A percentile compares a stretch with the other conserved stretches of the same genome.
These are phyloP conservation scores for Pseudohyphozyma bogoriensis DNA, from an alignment of 768 basidiomycete genomes.

Conservation along the genomic window DNA sequence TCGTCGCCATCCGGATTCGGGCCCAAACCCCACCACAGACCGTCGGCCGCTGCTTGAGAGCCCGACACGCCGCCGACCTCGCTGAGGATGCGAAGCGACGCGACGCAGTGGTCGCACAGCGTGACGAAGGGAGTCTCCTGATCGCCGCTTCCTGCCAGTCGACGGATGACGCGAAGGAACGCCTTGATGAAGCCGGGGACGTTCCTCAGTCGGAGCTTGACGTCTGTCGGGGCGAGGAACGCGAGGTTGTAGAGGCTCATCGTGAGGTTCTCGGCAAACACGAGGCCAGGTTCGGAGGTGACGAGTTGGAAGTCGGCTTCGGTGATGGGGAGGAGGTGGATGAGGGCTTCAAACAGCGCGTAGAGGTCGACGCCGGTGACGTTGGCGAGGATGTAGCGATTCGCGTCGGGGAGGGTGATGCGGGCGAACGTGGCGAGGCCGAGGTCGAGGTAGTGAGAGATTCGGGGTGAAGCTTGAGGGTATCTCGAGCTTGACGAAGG, in stretches of 20 bases:
- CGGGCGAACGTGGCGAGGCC: slow-evolving; percentile 81
- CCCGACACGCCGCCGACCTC: slow-evolving; percentile 5
- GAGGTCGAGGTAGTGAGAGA: slow-evolving; percentile 46
- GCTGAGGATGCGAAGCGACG: slow-evolving; percentile 32
- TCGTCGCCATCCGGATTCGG: slow-evolving; percentile 5
- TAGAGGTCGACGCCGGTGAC: slow-evolving; percentile 55
- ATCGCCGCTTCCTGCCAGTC: slow-evolving; percentile 11
- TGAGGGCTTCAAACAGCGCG: slow-evolving; percentile 56
- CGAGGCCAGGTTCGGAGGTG: slow-evolving; percentile 55
- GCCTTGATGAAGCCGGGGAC: slow-evolving; percentile 58
- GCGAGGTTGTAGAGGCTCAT: slow-evolving; percentile 78
- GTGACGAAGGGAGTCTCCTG: slow-evolving; percentile 32
- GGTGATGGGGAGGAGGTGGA: slow-evolving; percentile 72
- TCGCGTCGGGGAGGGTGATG: slow-evolving; percentile 62
- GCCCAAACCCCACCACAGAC: slow-evolving; percentile 22
- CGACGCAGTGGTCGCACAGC: slow-evolving; percentile 37
- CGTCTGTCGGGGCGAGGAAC: slow-evolving; percentile 64
- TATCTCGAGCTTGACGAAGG: background rate
- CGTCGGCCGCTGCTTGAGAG: background rate
- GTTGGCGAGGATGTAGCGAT: slow-evolving; percentile 60
- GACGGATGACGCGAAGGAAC: slow-evolving; percentile 42
- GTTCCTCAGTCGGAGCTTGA: slow-evolving; percentile 62
- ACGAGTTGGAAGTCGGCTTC: slow-evolving; percentile 55
- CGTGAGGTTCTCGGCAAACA: slow-evolving; percentile 65
- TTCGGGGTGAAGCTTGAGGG: slow-evolving; percentile 47